phyloP scores from a whole-genome alignment of 2,329 filamentous ascomycete genomes.

The Microcyclospora pomicola region DNA sequence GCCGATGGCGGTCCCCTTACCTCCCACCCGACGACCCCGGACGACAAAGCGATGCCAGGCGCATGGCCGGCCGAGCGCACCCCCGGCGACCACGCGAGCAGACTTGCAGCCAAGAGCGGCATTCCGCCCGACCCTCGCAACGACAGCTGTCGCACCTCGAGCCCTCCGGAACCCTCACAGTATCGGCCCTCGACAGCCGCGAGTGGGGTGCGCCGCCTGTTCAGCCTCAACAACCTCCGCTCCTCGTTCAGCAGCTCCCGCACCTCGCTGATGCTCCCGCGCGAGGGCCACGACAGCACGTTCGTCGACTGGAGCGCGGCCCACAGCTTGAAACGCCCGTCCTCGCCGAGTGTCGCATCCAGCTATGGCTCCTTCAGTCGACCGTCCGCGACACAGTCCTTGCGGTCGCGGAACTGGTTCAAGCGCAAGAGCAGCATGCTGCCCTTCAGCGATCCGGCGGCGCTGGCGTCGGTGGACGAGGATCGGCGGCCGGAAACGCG shows the following conservation, averaged over 20 bases:
- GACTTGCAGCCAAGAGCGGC: conserved; percentile 4
- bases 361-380: conserved; percentile 8
- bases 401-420: conserved; percentile 20
- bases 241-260: conserved; percentile 24
- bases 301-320: neutral
- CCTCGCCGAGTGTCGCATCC: conserved; percentile 13
- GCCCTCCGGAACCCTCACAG: conserved; percentile 6
- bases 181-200: conserved; percentile 7
- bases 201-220: conserved; percentile 17
- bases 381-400: neutral
- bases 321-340: conserved; percentile 7
- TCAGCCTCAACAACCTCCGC: conserved; percentile 20
- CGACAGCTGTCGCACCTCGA: conserved; percentile 13
- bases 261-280: conserved; percentile 16
- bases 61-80: conserved; percentile 1
- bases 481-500: conserved; percentile 8
- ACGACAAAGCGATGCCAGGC: conserved; percentile 8
- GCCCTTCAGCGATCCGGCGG: conserved; percentile 12
- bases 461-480: conserved; percentile 16
- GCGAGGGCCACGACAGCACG: conserved; percentile 5
- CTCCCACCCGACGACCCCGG: conserved; percentile 21
- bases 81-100: neutral
- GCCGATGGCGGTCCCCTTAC: conserved; percentile 21
- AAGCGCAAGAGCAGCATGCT: conserved; percentile 22
- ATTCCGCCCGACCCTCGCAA: neutral